Conservation (phyloP, 768 basidiomycete species). For the Rhizopogon roseolus region DNA sequence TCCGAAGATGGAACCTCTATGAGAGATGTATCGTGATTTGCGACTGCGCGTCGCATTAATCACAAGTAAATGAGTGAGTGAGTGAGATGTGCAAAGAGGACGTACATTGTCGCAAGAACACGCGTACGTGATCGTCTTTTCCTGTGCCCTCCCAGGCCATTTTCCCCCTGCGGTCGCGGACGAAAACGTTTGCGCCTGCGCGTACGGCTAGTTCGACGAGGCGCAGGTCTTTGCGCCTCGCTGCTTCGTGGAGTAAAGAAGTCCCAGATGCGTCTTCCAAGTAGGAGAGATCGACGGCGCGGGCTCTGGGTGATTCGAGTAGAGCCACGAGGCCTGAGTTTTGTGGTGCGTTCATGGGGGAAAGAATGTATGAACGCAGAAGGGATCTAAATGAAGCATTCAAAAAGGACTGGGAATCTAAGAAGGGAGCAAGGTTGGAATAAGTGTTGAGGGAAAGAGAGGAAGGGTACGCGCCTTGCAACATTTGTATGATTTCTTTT, state of each 20-base stretch:
- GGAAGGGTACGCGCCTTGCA: constrained; percentile 51
- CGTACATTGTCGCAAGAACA: constrained; percentile 82
- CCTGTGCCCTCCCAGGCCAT: constrained; percentile 63
- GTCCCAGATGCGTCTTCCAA: constrained; percentile 76
- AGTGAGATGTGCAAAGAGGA: constrained; percentile 7
- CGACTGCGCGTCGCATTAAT: constrained; percentile 40
- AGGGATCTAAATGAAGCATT: constrained; percentile 73
- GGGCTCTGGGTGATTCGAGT: constrained; percentile 63
- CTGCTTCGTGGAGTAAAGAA: constrained; percentile 84
- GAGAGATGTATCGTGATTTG: constrained; percentile 74
- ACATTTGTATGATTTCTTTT: constrained; percentile 57
- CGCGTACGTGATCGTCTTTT: constrained; percentile 77
- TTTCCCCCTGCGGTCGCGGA: constrained; percentile 71
- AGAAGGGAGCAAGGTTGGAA: not conserved
- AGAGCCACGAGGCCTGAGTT: constrained; percentile 46
- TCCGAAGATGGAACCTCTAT: constrained; percentile 47
- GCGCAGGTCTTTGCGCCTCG: constrained; percentile 70
- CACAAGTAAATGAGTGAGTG: not conserved
- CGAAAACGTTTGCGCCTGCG: constrained; percentile 87
- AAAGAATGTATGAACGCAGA: constrained; percentile 69
- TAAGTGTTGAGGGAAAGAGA: not conserved
- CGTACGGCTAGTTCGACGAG: constrained; percentile 81
- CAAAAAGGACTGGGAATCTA: constrained; percentile 75
- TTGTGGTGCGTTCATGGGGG: constrained; percentile 39
- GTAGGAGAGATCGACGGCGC: constrained; percentile 72